Base-by-base conservation (phyloP, 1,284 basidiomycete genomes). In the Mycosarcoma maydis region DNA sequence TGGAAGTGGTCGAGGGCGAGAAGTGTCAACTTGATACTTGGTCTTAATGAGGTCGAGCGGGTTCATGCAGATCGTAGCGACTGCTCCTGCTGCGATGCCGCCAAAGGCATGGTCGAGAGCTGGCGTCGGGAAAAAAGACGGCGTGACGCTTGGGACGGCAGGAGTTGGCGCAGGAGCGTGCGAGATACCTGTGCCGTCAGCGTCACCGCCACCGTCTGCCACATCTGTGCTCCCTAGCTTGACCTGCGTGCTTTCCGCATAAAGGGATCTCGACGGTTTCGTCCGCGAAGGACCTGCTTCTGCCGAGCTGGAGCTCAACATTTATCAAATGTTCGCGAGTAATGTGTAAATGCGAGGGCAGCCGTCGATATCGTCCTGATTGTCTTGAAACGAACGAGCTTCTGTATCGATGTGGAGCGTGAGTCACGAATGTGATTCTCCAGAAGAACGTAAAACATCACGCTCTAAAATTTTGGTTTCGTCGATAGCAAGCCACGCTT, bases 31-130 rank as follows among this genome's bases (percentile, higher is more conserved):
- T 84, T 98, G 95, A 61, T 95, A 90, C 78, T 94, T 91, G 80
- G 97, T 88, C 84, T 98, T 98, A 83, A 98, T 87, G 6, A 98
- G 87, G 83, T 99, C 96, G 36, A 99, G 87, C 5, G 96, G 96
- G 82, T 98, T 94, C 92, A 98, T 96, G 83, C 92, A 94, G 33
- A 98, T 85, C 43, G 94, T 94, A 23, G 94, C 92, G 68, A 90
- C 89, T 52, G 93, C 89, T 40, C 95, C 96, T 29, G 95, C 95
- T 39, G 92, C 91, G 56, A 98, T 88, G 52, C 96, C 95, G 39
- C 93, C 92, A 50, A 90, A 87, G 19, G 95, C 94, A 88, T 98
- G 94, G 83, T 98, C 94, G 87, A 80, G 58, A 6, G 80, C 80
- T 0, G 75, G 73, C 0, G 73, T 69, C 14, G 77, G 67, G 24